Conservation (phyloP, 257 asterid genomes). For the Solanum piurae region DNA sequence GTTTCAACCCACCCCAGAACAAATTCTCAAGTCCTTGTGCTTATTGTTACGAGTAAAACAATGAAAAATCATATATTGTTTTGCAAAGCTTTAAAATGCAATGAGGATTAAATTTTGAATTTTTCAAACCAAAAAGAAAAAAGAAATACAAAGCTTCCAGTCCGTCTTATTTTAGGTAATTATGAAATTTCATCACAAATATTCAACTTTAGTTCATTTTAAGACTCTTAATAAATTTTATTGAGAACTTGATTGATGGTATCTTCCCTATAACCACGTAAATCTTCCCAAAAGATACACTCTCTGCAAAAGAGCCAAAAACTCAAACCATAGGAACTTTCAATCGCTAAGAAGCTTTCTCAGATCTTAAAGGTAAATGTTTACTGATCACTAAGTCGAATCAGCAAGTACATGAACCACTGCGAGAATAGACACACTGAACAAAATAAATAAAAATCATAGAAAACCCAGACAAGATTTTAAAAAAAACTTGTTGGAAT, state of each 20-base stretch:
- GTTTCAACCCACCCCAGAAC: background rate
- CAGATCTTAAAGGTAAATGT: background rate
- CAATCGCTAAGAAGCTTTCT: background rate
- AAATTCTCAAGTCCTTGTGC: background rate
- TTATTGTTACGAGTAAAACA: background rate
- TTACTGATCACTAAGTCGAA: background rate
- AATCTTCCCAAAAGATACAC: background rate
- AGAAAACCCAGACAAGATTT: background rate
- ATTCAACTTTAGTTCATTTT: too few relatives aligned
- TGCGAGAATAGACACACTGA: background rate
- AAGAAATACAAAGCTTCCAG: background rate
- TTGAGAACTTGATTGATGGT: too few relatives aligned
- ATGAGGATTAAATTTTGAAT: background rate
- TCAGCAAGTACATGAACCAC: background rate
- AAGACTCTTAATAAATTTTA: too few relatives aligned
- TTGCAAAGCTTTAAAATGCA: background rate
- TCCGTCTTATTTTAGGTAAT: too few relatives aligned
- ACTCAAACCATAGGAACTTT: background rate
- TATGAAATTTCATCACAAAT: too few relatives aligned
- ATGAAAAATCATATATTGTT: background rate
- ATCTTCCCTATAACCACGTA: too few relatives aligned
- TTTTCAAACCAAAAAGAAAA: background rate
- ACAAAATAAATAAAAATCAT: background rate
- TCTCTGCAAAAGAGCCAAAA: background rate
- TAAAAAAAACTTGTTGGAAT: too few relatives aligned